Conservation (phyloP, 164 flowering plant genomes). For the Litsea cubeba region DNA sequence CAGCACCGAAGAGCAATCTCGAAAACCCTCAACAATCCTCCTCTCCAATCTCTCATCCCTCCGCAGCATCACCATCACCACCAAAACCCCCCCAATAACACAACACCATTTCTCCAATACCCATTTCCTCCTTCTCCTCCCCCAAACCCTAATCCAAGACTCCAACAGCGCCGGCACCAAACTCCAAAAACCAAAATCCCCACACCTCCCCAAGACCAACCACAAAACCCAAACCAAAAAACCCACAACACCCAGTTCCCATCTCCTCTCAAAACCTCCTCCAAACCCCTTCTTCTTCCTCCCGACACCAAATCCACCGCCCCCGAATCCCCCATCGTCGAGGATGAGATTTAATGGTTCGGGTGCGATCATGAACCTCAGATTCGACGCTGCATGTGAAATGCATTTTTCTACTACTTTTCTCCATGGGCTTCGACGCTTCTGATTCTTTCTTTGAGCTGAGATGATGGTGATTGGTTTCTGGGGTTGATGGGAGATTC, state of each 20-base stretch:
- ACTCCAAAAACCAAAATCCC: constrained; percentile 1
- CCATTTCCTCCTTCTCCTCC: not conserved
- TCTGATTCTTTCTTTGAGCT: not conserved
- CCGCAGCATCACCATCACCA: not conserved
- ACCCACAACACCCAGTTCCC: not conserved
- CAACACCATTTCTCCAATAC: not conserved
- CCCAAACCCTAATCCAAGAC: not conserved
- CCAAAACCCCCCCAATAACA: not conserved
- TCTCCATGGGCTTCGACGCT: not conserved
- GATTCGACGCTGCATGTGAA: not conserved
- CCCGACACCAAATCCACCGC: not conserved
- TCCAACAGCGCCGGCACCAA: not conserved
- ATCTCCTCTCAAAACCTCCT: constrained; percentile 1
- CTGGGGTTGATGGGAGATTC: too few relatives aligned
- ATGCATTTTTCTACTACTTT: constrained; percentile 2
- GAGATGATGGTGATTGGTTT: too few relatives aligned
- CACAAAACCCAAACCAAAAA: not conserved
- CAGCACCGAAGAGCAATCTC: not conserved
- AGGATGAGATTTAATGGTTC: not conserved
- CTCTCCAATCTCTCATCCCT: not conserved
- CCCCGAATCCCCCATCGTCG: not conserved
- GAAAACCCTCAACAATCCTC: not conserved
- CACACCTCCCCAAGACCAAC: constrained; percentile 1
- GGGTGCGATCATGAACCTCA: not conserved
- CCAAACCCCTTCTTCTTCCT: constrained; percentile 8